These are phyloP conservation scores for Schizosaccharomyces osmophilus DNA, from an alignment of 805 yeast species.

Conservation along the genomic window DNA sequence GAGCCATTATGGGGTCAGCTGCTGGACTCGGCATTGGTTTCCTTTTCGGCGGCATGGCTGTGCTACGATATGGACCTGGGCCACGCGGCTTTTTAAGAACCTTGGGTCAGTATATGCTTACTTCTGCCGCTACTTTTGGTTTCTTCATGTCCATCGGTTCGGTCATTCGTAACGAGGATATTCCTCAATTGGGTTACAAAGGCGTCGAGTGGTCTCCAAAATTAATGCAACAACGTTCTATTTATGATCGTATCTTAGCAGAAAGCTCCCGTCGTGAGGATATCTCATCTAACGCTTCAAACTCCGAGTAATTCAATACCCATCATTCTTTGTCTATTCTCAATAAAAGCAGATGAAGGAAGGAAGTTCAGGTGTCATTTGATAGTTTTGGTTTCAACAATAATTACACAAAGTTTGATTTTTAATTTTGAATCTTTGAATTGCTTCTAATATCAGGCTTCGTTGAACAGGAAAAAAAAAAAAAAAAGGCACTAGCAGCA, in stretches of 20 bases:
- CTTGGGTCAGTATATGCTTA: conserved; percentile 83
- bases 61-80: conserved; percentile 85
- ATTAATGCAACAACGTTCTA: background rate
- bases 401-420: too few relatives aligned
- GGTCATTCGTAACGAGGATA: conserved; percentile 1
- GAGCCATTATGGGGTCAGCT: conserved; percentile 80
- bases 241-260: background rate
- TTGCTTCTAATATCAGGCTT: too few relatives aligned
- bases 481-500: too few relatives aligned
- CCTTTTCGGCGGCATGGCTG: conserved; percentile 70
- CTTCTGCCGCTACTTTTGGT: conserved; percentile 92
- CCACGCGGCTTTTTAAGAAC: conserved; percentile 95
- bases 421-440: too few relatives aligned
- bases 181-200: background rate
- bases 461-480: too few relatives aligned
- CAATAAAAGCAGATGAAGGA: too few relatives aligned
- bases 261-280: background rate
- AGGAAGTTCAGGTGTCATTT: too few relatives aligned
- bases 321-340: too few relatives aligned
- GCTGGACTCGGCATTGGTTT: conserved; percentile 91
- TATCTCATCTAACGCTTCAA: too few relatives aligned
- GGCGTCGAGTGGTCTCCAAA: background rate
- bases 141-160: conserved; percentile 3
- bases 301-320: too few relatives aligned
- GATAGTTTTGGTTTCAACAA: too few relatives aligned